Base-by-base conservation (phyloP, 2,329 filamentous ascomycete species). In the Dothideomycetes sp. region DNA sequence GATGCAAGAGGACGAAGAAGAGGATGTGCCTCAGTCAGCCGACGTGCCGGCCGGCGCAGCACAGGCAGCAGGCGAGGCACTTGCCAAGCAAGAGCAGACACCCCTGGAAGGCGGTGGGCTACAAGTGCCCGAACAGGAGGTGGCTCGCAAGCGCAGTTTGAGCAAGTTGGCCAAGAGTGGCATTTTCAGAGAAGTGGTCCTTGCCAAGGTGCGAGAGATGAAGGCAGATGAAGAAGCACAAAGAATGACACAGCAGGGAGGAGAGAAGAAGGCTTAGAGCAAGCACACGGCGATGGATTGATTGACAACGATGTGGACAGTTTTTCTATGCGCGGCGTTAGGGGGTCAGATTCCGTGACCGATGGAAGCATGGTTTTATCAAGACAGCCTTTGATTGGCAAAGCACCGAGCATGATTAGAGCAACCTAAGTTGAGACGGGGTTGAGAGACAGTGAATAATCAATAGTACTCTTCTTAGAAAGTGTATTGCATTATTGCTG, bases 141-240 rank as follows among this genome's bases (percentile, higher is more conserved):
- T 58, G 23, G 45, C 56, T 30, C 62, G 58, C 19, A 73, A 74
- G 58, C 69, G 67, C 31, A 71, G 71, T 49, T 57, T 80, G 47
- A 71, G 71, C 54, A 74, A 70, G 47, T 60, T 74, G 48, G 77
- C 77, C 23, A 76, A 76, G 52, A 72, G 72, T 33, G 74, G 85
- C 47, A 93, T 96, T 54, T 95, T 96, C 76, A 77, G 84, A 53
- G 89, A 95, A 62, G 84, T 96, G 10, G 89, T 95, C 11, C 69
- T 94, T 44, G 89, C 88, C 49, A 96, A 95, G 69, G 86, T 94
- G 32, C 77, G 82, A 45, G 88, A 94, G 63, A 83, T 85, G 75
- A 93, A 93, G 71, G 82, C 86, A 51, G 76, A 88, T 53, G 82
- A 94, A 58, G 80, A 88, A 57, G 53, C 55, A 44, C 43, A 57